Evolutionary conservation across 2,329 filamentous ascomycete species (phyloP).

Genomic region (Ascochyta fabae): DNA sequence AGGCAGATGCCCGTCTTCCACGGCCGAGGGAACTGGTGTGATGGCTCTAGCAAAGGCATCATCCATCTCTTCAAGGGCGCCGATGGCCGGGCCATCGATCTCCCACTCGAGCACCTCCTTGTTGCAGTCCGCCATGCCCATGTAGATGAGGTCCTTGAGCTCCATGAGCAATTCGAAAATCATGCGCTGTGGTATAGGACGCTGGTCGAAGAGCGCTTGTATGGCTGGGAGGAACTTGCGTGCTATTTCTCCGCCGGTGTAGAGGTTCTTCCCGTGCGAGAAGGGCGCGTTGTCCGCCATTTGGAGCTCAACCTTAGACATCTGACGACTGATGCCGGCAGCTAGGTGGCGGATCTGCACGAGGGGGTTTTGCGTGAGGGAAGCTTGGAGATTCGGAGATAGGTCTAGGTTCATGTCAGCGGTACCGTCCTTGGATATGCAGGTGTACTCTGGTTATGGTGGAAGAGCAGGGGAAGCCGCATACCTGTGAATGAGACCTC

Average conservation of each 20-base stretch:
- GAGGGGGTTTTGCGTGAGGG: slow-evolving; percentile 40
- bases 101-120: slow-evolving; percentile 42
- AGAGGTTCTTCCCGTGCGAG: slow-evolving; percentile 41
- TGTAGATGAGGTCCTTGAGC: slow-evolving; percentile 40
- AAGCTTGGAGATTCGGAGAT: slow-evolving; percentile 37
- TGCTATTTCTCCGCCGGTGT: slow-evolving; percentile 42
- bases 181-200: slow-evolving; percentile 42
- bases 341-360: slow-evolving; percentile 45
- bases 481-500: slow-evolving; percentile 44
- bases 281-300: slow-evolving; percentile 46
- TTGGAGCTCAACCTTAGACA: slow-evolving; percentile 43
- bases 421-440: not conserved
- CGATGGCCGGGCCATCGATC: slow-evolving; percentile 28
- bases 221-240: slow-evolving; percentile 43
- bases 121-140: slow-evolving; percentile 35
- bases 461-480: not conserved
- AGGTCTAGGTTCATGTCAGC: slow-evolving; percentile 30
- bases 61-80: slow-evolving; percentile 41
- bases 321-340: slow-evolving; percentile 44
- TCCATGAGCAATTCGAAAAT: slow-evolving; percentile 46
- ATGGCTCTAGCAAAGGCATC: slow-evolving; percentile 34
- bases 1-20: slow-evolving; percentile 2
- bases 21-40: slow-evolving; percentile 18
- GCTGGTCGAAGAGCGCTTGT: slow-evolving; percentile 40
- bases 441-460: not conserved